Base-by-base conservation (phyloP, 192 early-diverging fungal genomes). In the Coemansia umbellata region DNA sequence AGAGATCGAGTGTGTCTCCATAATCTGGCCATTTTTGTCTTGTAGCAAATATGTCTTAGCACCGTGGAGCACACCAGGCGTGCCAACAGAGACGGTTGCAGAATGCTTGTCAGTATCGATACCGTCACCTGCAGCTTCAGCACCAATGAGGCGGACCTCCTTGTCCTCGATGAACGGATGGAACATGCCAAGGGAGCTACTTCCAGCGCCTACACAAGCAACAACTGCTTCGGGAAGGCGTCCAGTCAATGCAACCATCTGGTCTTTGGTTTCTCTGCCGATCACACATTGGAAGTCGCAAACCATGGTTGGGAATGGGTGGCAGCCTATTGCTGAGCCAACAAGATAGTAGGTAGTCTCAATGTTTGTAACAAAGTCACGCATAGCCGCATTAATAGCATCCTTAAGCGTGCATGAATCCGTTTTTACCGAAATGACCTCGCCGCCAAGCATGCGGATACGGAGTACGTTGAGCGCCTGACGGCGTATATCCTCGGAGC, bases 241-340 rank as follows among this genome's bases (percentile, higher is more conserved):
- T 19, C 86, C 86, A 5, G 81, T 81, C 76, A 89, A 81, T 58
- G 87, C 81, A 26, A 82, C 55, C 84, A 99, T 84, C 69, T 99
- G 91, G 30, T 77, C 81, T 45, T 85, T 84, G 14, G 93, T 82
- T 78, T 99, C 96, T 23, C 80, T 80, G 49, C 96, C 96, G 55
- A 99, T 97, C 9, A 94, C 87, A n/a, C 87, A 88, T 78, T 99
- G 96, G 82, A 99, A 99, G 52, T 99, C 93, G 50, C 93, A 84
- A 40, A 97, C 96, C 69, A 99, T 88, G 23, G 82, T 87, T 13
- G 93, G 96, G 87, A 99, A 99, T 7, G 94, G 96, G 69, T 97
- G 93, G 35, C 92, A 91, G 37, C 96, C 96, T 51, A 96, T 94
- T 14, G 94, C 93, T 4, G 94, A 96, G 44, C 96, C 94, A 41